Evolutionary conservation across 345 rosid genomes (phyloP).

Genomic region (Melaleuca alternifolia): DNA sequence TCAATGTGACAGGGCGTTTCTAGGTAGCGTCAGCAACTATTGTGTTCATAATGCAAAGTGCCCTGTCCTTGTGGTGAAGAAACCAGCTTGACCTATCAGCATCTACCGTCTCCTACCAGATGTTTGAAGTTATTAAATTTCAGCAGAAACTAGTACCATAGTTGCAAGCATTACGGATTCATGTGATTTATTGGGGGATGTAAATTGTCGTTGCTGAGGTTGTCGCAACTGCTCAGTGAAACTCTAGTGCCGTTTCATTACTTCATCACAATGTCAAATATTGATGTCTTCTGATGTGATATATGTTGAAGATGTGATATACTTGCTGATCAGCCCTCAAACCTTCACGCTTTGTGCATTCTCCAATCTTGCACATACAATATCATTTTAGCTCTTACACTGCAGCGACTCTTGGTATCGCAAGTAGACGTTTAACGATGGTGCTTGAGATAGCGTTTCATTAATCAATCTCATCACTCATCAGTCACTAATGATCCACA

Average conservation of each 20-base stretch:
- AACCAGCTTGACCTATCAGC: background rate
- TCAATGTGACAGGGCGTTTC: background rate
- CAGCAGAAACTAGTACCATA: background rate
- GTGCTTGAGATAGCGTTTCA: background rate
- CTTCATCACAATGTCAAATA: background rate
- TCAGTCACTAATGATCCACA: background rate
- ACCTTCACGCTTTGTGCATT: background rate
- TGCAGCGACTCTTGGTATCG: background rate
- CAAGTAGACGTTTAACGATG: background rate
- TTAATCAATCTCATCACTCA: background rate
- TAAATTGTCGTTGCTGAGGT: background rate
- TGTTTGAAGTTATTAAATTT: background rate
- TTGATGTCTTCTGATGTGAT: background rate
- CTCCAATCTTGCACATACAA: background rate
- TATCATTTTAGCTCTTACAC: background rate
- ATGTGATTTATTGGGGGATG: background rate
- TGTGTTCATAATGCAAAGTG: slow-evolving; percentile 1
- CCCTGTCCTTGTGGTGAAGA: slow-evolving; percentile 2
- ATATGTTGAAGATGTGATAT: background rate
- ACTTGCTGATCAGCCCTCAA: background rate
- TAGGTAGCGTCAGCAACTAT: slow-evolving; percentile 1
- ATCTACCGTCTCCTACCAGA: background rate
- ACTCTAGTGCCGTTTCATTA: background rate
- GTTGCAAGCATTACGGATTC: background rate
- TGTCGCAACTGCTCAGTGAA: background rate